A percentile compares a stretch with the other conserved stretches of the same genome.
These are phyloP conservation scores for Neurospora discreta DNA, from an alignment of 495 filamentous ascomycete genomes.

Conservation along the genomic window DNA sequence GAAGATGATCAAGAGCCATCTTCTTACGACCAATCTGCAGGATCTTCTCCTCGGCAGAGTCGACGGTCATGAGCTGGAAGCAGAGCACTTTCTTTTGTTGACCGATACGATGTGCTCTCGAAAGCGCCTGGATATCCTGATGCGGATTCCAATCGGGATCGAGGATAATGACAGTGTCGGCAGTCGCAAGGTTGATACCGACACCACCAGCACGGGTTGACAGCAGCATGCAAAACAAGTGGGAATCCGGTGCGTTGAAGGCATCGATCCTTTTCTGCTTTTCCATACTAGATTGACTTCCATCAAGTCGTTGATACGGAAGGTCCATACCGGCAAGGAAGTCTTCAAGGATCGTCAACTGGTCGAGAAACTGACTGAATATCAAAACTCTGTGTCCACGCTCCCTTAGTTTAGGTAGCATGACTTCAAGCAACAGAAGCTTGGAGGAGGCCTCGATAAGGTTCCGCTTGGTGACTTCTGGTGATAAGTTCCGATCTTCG, in stretches of 20 bases:
- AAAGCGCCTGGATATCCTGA: conserved; percentile 92
- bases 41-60: conserved; percentile 88
- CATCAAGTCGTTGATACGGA: conserved; percentile 71
- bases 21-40: conserved; percentile 94
- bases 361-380: conserved; percentile 91
- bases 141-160: conserved; percentile 98
- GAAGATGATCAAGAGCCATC: conserved; percentile 81
- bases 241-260: conserved; percentile 77
- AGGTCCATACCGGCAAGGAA: conserved; percentile 66
- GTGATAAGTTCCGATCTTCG: conserved; percentile 57
- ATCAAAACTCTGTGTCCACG: conserved; percentile 89
- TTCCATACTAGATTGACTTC: conserved; percentile 62
- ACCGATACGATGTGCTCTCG: conserved; percentile 88
- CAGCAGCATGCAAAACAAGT: conserved; percentile 78
- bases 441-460: conserved; percentile 88
- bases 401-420: conserved; percentile 81
- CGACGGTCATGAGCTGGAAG: conserved; percentile 84
- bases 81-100: conserved; percentile 93
- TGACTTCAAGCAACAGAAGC: conserved; percentile 70
- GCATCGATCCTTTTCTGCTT: conserved; percentile 91
- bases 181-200: conserved; percentile 93
- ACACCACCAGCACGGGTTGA: conserved; percentile 93
- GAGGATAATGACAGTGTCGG: conserved; percentile 96
- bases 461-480: conserved; percentile 53
- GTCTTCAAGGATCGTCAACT: conserved; percentile 84